Conservation (phyloP, 305 asterid genomes). For the Fraxinus nigra region DNA sequence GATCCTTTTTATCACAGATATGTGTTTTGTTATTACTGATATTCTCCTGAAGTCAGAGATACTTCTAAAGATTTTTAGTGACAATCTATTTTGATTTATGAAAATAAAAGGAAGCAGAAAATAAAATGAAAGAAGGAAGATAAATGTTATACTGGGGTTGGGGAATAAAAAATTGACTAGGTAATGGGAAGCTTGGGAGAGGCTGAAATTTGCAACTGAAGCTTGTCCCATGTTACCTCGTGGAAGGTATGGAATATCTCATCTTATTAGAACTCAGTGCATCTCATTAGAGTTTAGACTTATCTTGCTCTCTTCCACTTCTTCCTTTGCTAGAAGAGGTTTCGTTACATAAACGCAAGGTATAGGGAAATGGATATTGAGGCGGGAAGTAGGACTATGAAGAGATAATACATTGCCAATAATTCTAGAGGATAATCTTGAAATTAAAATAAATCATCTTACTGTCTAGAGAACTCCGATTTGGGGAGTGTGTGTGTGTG, state of each 20-base stretch:
- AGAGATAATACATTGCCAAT: background rate
- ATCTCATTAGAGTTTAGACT: background rate
- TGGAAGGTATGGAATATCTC: background rate
- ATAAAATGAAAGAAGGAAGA: background rate
- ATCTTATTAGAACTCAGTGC: slow-evolving; percentile 2
- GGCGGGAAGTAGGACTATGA: background rate
- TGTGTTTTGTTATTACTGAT: background rate
- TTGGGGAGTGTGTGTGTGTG: background rate
- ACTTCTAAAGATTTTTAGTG: background rate
- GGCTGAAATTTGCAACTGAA: background rate
- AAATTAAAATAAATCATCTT: background rate
- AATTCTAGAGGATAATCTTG: background rate
- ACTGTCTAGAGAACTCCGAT: background rate
- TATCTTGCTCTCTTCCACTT: background rate
- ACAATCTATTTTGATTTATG: background rate
- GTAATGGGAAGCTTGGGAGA: background rate
- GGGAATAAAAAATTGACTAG: background rate
- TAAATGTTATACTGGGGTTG: background rate
- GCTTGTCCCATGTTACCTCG: background rate
- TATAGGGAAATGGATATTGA: background rate
- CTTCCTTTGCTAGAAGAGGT: background rate
- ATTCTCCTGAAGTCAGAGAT: background rate
- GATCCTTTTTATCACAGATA: background rate
- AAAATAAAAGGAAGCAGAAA: background rate
- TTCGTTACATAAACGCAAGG: background rate